phyloP scores from a whole-genome alignment of 1,139 yeast genomes.

The Waltiozyma sp. region DNA sequence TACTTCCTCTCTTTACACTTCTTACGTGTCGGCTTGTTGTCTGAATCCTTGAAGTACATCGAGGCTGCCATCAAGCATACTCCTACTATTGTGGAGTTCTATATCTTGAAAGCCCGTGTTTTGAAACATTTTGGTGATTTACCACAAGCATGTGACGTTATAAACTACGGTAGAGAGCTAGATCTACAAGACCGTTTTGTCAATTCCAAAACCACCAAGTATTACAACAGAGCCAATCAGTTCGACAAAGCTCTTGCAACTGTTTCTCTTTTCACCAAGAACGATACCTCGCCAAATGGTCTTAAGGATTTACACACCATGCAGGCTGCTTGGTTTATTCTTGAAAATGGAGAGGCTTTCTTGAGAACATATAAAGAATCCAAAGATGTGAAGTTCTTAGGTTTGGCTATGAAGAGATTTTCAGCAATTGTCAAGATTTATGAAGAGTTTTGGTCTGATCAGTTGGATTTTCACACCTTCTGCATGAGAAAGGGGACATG shows the following conservation, averaged over 20 bases:
- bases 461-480: conserved; percentile 88
- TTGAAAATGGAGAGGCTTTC: conserved; percentile 81
- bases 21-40: conserved; percentile 42
- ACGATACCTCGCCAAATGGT: conserved; percentile 70
- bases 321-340: conserved; percentile 87
- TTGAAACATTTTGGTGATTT: conserved; percentile 59
- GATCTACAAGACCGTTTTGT: conserved; percentile 89
- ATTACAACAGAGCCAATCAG: conserved; percentile 68
- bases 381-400: conserved; percentile 37
- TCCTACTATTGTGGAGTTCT: conserved; percentile 76
- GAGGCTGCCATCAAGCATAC: conserved; percentile 62
- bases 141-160: conserved; percentile 47
- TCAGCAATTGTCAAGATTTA: conserved; percentile 56
- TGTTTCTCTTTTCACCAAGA: conserved; percentile 73
- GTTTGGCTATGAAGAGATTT: conserved; percentile 75
- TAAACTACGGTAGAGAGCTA: conserved; percentile 62
- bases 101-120: conserved; percentile 71
- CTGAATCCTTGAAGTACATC: conserved; percentile 42
- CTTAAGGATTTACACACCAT: conserved; percentile 77
- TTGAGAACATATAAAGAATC: conserved; percentile 29
- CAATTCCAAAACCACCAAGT: conserved; percentile 81
- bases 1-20: conserved; percentile 79
- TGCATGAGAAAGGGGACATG: conserved; percentile 89
- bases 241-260: conserved; percentile 67
- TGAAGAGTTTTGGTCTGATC: conserved; percentile 68